Conservation (phyloP, 2,329 filamentous ascomycete species). For the Penicillium italicum region DNA sequence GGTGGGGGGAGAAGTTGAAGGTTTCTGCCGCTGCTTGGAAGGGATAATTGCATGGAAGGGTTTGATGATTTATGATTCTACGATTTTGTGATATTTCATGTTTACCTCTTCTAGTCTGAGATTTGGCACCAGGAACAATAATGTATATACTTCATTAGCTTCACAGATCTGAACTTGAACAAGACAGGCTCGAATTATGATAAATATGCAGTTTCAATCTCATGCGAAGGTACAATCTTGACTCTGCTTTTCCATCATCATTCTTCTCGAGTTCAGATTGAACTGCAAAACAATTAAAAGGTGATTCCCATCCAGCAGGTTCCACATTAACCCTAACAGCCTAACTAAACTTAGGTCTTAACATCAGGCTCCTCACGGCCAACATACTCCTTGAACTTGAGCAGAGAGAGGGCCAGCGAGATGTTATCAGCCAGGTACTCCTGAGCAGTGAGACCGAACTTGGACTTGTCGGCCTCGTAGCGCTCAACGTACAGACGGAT, state of each 20-base stretch:
- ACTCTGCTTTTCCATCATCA: constrained; percentile 17
- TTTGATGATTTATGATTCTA: not conserved
- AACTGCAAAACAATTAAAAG: constrained; percentile 14
- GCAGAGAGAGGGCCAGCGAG: constrained; percentile 73
- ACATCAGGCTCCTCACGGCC: constrained; percentile 92
- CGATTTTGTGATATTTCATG: not conserved
- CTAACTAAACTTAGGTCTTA: constrained; percentile 65
- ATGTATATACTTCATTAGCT: not conserved
- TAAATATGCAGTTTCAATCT: constrained; percentile 1
- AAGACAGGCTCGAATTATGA: constrained; percentile 1
- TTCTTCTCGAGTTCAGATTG: constrained; percentile 8
- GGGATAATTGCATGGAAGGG: not conserved
- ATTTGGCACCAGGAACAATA: not conserved
- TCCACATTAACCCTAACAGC: constrained; percentile 11
- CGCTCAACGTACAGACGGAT: constrained; percentile 97
- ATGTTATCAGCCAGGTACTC: constrained; percentile 92
- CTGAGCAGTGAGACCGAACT: constrained; percentile 79
- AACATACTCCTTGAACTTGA: constrained; percentile 92
- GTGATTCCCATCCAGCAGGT: constrained; percentile 26
- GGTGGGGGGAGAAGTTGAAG: constrained; percentile 63
- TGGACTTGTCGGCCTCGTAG: constrained; percentile 76
- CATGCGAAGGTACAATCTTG: constrained; percentile 1
- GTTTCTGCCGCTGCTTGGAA: constrained; percentile 10
- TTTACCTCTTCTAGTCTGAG: not conserved
- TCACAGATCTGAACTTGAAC: not conserved